Evolutionary conservation across 1,284 basidiomycete species (phyloP), one percentile per base, ranked within the genome.

Genomic region (Anthracocystis panici-leucophaei): DNA sequence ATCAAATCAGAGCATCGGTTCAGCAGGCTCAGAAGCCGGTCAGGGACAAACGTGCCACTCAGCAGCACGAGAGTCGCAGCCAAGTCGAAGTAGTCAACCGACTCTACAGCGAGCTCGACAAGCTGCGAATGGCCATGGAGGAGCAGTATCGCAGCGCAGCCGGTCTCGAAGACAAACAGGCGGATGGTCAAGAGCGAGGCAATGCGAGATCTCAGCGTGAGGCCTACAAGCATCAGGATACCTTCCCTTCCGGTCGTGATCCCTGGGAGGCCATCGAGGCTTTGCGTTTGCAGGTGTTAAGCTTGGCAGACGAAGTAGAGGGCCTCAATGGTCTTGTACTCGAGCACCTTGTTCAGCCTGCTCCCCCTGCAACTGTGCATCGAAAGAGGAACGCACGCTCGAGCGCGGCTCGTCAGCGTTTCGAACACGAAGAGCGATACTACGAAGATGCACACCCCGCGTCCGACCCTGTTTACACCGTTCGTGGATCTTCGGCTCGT

Each of bases 261-360:
- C 67, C 74, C 9, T 76, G 74, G 74, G 65, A 76, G 11, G 68
- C 68, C 2, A 76, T 72, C 52, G 74, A 76, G 38, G 69, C 68
- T 21, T 33, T 76, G 31, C 61, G 74, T 6, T 7, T 72, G 20
- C 74, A 76, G 48, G 69, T 76, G n/a, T 45, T 72, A 11, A 54
- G 48, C 42, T 59, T 76, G 7, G 68, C 74, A 0, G 48, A 57
- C 33, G 68, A 76, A 41, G 74, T 76, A 14, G 74, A 76, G 35
- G 58, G 65, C 5, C 69, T 76, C 31, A 76, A 72, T 42, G 69
- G 61, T 7, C 49, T 76, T 27, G 74, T 76, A n/a, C 52, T 71
- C 52, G 61, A 71, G 23, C 56, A 67, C 21, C 44, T 75, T 21
- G 38, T 55, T 18, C 55, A 45, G 21, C 53, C 56, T 11, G 38